These are phyloP conservation scores for Ramaria sp. DNA, from an alignment of 768 basidiomycete genomes.

Conservation along the genomic window DNA sequence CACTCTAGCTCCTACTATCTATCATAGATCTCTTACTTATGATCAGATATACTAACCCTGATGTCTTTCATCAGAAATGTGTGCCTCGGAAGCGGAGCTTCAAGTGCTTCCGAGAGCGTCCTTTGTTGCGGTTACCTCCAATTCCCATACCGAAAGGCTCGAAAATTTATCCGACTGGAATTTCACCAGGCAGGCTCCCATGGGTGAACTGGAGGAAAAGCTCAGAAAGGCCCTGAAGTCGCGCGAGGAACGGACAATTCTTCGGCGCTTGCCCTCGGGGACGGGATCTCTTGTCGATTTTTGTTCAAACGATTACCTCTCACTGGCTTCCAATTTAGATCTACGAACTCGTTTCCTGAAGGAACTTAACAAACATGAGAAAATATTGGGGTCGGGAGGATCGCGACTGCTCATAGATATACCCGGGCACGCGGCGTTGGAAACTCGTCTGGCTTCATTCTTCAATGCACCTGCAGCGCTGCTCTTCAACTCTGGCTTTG, in stretches of 20 bases:
- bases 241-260: slow-evolving; percentile 54
- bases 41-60: too few relatives aligned
- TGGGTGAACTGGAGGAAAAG: slow-evolving; percentile 24
- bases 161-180: not conserved
- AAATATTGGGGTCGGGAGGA: slow-evolving; percentile 77
- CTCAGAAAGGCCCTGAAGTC: slow-evolving; percentile 48
- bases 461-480: slow-evolving; percentile 57
- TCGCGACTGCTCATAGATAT: slow-evolving; percentile 79
- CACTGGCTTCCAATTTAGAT: slow-evolving; percentile 47
- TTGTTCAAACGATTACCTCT: slow-evolving; percentile 91
- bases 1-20: too few relatives aligned
- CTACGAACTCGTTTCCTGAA: slow-evolving; percentile 51
- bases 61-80: too few relatives aligned
- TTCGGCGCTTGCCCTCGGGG: slow-evolving; percentile 56
- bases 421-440: slow-evolving; percentile 57
- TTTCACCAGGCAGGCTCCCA: slow-evolving; percentile 7
- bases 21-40: too few relatives aligned
- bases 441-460: slow-evolving; percentile 52
- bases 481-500: slow-evolving; percentile 88
- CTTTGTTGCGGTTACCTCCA: not conserved
- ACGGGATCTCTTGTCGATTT: slow-evolving; percentile 46
- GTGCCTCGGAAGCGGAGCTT: too few relatives aligned
- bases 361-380: slow-evolving; percentile 36
- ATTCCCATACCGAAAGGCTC: not conserved
- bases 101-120: too few relatives aligned